Evolutionary conservation across 2,329 filamentous ascomycete species (phyloP), one percentile per base, ranked within the genome.

Genomic region (Apiospora phragmitis): DNA sequence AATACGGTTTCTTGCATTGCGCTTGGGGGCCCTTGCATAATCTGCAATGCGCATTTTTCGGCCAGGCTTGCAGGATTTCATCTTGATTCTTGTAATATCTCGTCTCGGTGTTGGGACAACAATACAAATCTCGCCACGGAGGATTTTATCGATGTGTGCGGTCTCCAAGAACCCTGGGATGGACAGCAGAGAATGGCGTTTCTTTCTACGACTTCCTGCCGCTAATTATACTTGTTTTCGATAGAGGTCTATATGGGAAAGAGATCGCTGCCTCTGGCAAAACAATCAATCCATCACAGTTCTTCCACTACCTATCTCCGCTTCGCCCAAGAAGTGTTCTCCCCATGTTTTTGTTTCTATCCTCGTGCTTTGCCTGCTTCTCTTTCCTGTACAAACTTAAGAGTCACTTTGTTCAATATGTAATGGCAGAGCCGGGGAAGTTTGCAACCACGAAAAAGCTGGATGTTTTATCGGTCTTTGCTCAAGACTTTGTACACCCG

Each of bases 31-130:
- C 47, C 9, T n/a, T 49, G 47, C n/a, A 12, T 49, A 49, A 24
- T 49, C 47, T 81, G 73, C 72, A 76, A 74, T 71, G 70, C 9
- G 38, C 38, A 41, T 9, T 12, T 41, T 41, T 41, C 55, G 70
- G 70, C 75, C 76, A 70, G 77, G 65, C 65, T 6, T 78, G 78
- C 77, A 77, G 77, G 77, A 77, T 76, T 74, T 77, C 55, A 62
- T 62, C 73, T 77, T 79, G 72, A 77, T 83, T 83, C 79, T 83
- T 84, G 82, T 84, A 83, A 78, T 80, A 81, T 80, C 77, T 81
- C 81, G 78, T 81, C 76, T 79, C 75, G 80, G 79, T 81, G 76
- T 77, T 79, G 73, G 74, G 77, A 75, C 74, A 75, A 73, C 75
- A 74, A 69, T 74, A 69, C 70, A 67, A 72, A 76, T 74, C 75